Percentiles rank a stretch among this genome's conserved stretches.
These are phyloP conservation scores for Magnaporthiopsis incrustans DNA, from an alignment of 2,329 filamentous ascomycete species.

Conservation along the genomic window DNA sequence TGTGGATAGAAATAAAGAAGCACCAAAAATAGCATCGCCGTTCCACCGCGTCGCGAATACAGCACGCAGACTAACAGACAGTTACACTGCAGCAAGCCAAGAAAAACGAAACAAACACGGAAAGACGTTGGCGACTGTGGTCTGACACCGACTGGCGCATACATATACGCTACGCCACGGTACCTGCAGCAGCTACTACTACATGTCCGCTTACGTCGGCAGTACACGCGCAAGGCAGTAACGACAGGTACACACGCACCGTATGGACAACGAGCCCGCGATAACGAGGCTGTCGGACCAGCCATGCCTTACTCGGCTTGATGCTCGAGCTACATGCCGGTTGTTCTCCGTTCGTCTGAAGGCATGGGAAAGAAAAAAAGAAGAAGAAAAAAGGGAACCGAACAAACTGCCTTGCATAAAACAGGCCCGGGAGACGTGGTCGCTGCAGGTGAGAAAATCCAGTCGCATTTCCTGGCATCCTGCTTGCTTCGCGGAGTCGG, in stretches of 20 bases:
- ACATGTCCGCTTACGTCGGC: background rate
- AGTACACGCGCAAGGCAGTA: too few species aligned
- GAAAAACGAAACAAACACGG: background rate
- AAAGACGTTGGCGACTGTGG: background rate
- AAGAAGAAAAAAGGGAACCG: too few species aligned
- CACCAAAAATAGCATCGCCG: background rate
- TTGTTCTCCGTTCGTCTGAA: too few species aligned
- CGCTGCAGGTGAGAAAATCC: background rate
- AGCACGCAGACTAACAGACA: background rate
- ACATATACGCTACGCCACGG: background rate
- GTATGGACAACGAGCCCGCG: too few species aligned
- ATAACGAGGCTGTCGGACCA: too few species aligned
- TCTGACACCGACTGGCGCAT: background rate
- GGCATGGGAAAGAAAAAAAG: too few species aligned
- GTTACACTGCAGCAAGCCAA: background rate
- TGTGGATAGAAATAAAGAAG: accelerated
- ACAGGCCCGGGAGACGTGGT: background rate
- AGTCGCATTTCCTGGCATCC: background rate
- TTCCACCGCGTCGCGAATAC: background rate
- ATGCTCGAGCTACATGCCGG: too few species aligned
- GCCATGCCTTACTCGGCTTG: too few species aligned
- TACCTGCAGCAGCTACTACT: too few species aligned
- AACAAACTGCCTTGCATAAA: too few species aligned
- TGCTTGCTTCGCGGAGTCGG: background rate
- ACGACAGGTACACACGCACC: too few species aligned